Conservation (phyloP, 805 yeast genomes). For the Komagataella phaffii region DNA sequence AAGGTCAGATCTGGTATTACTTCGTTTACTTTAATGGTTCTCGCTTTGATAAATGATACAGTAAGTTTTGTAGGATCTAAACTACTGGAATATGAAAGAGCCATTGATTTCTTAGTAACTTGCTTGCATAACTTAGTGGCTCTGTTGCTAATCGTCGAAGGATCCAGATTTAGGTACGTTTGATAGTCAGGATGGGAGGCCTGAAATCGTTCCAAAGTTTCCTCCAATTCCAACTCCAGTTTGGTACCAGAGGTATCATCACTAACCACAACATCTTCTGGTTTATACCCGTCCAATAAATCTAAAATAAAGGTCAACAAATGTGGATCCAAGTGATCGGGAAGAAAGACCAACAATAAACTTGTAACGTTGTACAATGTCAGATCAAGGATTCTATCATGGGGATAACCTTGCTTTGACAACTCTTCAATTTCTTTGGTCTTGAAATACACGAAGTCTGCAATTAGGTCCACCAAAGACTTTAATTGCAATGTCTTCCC, state of each 20-base stretch:
- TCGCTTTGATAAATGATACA: constrained; percentile 9
- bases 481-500: neutral
- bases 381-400: neutral
- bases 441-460: neutral
- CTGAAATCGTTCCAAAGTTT: neutral
- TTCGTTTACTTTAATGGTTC: constrained; percentile 9
- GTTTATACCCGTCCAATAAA: neutral
- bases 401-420: neutral
- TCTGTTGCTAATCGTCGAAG: neutral
- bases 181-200: neutral
- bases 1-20: constrained; percentile 5
- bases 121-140: neutral
- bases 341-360: constrained; percentile 1
- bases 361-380: constrained; percentile 2
- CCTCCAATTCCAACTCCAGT: neutral
- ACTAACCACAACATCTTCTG: neutral
- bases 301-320: neutral
- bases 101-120: neutral
- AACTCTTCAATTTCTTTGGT: neutral
- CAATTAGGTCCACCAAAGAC: neutral
- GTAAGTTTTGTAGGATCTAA: neutral
- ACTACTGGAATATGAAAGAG: neutral
- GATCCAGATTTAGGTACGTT: neutral
- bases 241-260: neutral
- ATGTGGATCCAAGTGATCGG: constrained; percentile 2